Conservation (phyloP, 257 asterid species). For the Solanum chmielewskii region DNA sequence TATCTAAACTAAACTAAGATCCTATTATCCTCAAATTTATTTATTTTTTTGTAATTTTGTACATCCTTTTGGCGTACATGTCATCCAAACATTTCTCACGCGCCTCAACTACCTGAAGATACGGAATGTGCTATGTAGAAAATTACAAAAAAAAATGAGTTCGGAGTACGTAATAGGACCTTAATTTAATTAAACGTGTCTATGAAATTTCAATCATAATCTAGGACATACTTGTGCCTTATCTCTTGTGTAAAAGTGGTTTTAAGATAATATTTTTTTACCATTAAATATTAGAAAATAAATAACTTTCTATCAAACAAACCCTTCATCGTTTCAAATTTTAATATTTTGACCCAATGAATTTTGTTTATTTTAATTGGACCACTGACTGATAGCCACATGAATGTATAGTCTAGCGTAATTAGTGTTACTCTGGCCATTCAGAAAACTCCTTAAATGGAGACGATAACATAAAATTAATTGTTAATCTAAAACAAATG, state of each 20-base stretch:
- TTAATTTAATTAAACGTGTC: too few species aligned
- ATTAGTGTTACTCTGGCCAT: neutral
- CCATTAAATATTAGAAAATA: neutral
- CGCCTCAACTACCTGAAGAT: neutral
- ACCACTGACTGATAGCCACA: neutral
- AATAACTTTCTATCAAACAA: neutral
- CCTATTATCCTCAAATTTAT: too few species aligned
- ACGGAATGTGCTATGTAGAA: neutral
- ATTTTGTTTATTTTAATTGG: neutral
- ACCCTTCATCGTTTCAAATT: neutral
- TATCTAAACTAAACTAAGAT: too few species aligned
- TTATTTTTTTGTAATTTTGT: too few species aligned
- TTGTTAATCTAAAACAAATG: neutral
- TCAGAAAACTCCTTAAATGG: neutral
- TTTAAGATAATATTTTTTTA: neutral
- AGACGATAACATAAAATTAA: too few species aligned
- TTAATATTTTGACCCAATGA: neutral
- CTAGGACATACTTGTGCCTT: neutral
- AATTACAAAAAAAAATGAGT: too few species aligned
- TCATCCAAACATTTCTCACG: neutral
- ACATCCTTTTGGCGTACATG: neutral
- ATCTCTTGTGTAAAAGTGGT: neutral
- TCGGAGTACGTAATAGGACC: neutral
- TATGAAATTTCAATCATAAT: too few species aligned
- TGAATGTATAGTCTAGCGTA: too few species aligned